These are phyloP conservation scores for Fistulifera solaris DNA, from an alignment of 108 stramenopile species.

Conservation along the genomic window DNA sequence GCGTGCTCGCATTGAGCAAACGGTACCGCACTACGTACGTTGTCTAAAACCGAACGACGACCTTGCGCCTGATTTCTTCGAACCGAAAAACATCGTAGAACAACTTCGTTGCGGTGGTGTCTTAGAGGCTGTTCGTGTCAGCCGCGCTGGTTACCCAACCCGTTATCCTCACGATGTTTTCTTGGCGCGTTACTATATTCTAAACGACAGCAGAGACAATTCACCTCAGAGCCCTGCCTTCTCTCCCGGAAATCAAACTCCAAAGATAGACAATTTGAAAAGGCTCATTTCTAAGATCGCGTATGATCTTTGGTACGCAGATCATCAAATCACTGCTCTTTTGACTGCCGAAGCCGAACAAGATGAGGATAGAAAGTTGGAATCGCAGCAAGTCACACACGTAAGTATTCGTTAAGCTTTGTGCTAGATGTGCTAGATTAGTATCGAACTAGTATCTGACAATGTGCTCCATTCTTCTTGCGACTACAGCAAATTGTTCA, in stretches of 20 bases:
- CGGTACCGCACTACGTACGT: slow-evolving; percentile 84
- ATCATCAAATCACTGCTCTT: slow-evolving; percentile 44
- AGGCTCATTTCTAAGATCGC: slow-evolving; percentile 73
- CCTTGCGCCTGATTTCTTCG: slow-evolving; percentile 65
- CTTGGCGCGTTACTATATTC: slow-evolving; percentile 67
- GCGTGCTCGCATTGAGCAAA: slow-evolving; percentile 72
- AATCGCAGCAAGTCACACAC: not conserved
- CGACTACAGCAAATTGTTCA: no score
- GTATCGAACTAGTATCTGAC: no score
- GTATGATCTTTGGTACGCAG: slow-evolving; percentile 72
- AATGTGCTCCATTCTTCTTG: no score
- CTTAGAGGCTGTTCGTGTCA: slow-evolving; percentile 94
- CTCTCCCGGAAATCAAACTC: slow-evolving; percentile 23
- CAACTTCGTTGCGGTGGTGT: slow-evolving; percentile 93
- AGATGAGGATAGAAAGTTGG: not conserved
- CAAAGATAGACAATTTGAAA: slow-evolving; percentile 43
- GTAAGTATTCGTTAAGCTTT: not conserved
- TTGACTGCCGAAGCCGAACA: slow-evolving; percentile 14
- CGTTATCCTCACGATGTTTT: slow-evolving; percentile 80
- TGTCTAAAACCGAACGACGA: slow-evolving; percentile 91
- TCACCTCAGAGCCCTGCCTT: slow-evolving; percentile 37
- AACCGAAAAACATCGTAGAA: slow-evolving; percentile 82
- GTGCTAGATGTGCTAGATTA: no score
- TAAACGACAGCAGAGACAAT: slow-evolving; percentile 47
- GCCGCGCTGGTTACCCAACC: slow-evolving; percentile 91